Evolutionary conservation across 2,329 filamentous ascomycete species (phyloP), one percentile per base, ranked within the genome.

Genomic region (Lachnellula arida): DNA sequence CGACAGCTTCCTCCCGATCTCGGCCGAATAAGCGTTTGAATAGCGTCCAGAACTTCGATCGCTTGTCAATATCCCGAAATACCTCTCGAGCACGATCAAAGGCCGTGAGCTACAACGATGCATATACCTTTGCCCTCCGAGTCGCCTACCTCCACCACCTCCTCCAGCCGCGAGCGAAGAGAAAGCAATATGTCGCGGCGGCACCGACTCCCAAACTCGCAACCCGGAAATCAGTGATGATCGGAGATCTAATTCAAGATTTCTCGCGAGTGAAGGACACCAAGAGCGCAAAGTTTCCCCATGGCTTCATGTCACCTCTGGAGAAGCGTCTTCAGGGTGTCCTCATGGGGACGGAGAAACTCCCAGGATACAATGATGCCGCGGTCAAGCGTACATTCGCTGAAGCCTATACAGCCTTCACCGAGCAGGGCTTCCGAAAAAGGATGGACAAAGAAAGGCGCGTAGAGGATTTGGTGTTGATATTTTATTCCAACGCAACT

Each of bases 401-500:
- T 54, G 89, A 91, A 62, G 96, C 96, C 61, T 87, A 97, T 70
- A 97, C 93, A 57, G 88, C 91, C 55, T 89, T 99, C 71, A 97
- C 93, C 65, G 90, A 95, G 60, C 86, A 86, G 59, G 85, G 84
- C 46, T 97, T 97, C 68, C 87, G 90, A 63, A 95, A 91, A 75
- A 87, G 86, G 57, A 91, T 97, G 77, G 91, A 97, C 69, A 96
- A 96, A 74, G 93, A 97, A 72, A 84, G 93, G 60, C 87, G 93
- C 68, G 87, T 96, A 22, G 94, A 99, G 73, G 92, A 96, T 61
- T 76, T 97, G 51, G 85, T 99, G 51, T 80, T 99, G 64, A 97
- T 97, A 61, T 97, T 99, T 78, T 97, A 95, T 74, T 95, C 92
- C 1, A 88, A 90, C 60, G 92, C 94, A 6, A 96, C 91, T 46